Percentiles rank a stretch among this genome's conserved stretches.
Evolutionary conservation across 148 eudicot species (phyloP).

Genomic region (Silene latifolia): DNA sequence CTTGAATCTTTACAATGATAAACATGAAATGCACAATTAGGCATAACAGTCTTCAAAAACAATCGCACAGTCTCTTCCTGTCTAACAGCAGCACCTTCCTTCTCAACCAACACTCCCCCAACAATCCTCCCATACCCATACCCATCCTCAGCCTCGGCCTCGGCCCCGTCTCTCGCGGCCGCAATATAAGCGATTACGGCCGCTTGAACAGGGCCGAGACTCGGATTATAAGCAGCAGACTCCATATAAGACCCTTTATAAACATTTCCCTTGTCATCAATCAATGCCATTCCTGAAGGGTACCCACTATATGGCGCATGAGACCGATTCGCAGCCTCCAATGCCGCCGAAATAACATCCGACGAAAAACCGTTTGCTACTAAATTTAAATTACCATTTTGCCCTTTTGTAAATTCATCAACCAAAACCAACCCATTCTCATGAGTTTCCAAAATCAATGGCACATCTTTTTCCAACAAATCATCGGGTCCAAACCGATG

Average conservation of each 20-base stretch:
- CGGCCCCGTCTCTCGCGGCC: slow-evolving; percentile 38
- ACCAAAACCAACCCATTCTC: slow-evolving; percentile 31
- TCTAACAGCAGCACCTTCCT: slow-evolving; percentile 48
- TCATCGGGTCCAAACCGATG: slow-evolving; percentile 71
- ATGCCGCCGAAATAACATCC: slow-evolving; percentile 37
- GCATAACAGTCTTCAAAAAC: slow-evolving; percentile 45
- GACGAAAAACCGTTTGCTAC: slow-evolving; percentile 27
- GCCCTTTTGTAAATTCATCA: neutral
- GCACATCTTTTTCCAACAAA: slow-evolving; percentile 48
- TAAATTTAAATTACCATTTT: neutral
- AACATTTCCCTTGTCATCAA: slow-evolving; percentile 52
- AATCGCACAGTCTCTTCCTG: slow-evolving; percentile 76
- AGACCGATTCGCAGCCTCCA: slow-evolving; percentile 60
- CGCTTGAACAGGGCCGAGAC: slow-evolving; percentile 82
- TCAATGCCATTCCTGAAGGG: slow-evolving; percentile 63
- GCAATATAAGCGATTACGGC: slow-evolving; percentile 64
- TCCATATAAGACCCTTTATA: slow-evolving; percentile 71
- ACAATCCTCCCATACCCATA: slow-evolving; percentile 55
- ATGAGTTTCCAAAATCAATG: slow-evolving; percentile 53
- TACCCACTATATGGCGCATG: slow-evolving; percentile 69
- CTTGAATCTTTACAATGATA: slow-evolving; percentile 37
- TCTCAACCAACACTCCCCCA: slow-evolving; percentile 72
- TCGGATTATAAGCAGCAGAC: slow-evolving; percentile 93
- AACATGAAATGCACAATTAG: slow-evolving; percentile 60
- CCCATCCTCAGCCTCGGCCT: slow-evolving; percentile 39